Conservation (phyloP, 1,284 basidiomycete species). For the Cryptococcus sp. region DNA sequence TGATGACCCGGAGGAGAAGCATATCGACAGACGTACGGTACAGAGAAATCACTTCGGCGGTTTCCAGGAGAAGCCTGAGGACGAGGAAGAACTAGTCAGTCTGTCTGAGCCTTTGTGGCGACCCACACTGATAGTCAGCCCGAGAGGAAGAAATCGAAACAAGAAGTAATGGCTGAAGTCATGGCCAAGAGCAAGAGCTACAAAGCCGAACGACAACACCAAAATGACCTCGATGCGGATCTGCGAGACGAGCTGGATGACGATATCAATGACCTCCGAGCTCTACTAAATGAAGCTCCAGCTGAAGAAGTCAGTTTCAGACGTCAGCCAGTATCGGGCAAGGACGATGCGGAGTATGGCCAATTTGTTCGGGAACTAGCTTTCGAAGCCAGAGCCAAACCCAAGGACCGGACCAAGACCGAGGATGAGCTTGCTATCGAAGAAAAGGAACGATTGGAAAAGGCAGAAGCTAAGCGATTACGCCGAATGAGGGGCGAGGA, state of each 20-base stretch:
- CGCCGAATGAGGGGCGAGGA: slow-evolving; percentile 84
- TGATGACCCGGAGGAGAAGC: slow-evolving; percentile 62
- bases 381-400: slow-evolving; percentile 88
- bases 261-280: slow-evolving; percentile 77
- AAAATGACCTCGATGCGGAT: slow-evolving; percentile 79
- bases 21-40: slow-evolving; percentile 64
- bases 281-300: slow-evolving; percentile 60
- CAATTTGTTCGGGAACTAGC: slow-evolving; percentile 86
- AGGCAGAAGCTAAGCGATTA: slow-evolving; percentile 73
- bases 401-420: slow-evolving; percentile 93
- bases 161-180: slow-evolving; percentile 96
- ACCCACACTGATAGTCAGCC: slow-evolving; percentile 52
- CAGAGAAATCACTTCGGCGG: slow-evolving; percentile 76
- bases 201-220: slow-evolving; percentile 85
- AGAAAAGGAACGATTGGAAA: slow-evolving; percentile 79
- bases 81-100: slow-evolving; percentile 55
- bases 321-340: slow-evolving; percentile 17
- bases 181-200: slow-evolving; percentile 95
- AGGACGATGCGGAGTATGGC: slow-evolving; percentile 64
- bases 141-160: slow-evolving; percentile 79
- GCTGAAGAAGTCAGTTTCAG: slow-evolving; percentile 21
- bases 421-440: slow-evolving; percentile 90
- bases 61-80: slow-evolving; percentile 66
- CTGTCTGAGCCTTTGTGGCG: slow-evolving; percentile 1
- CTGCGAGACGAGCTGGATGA: slow-evolving; percentile 84